These are phyloP conservation scores for Delonix regia DNA, from an alignment of 306 rosid species.

Conservation along the genomic window DNA sequence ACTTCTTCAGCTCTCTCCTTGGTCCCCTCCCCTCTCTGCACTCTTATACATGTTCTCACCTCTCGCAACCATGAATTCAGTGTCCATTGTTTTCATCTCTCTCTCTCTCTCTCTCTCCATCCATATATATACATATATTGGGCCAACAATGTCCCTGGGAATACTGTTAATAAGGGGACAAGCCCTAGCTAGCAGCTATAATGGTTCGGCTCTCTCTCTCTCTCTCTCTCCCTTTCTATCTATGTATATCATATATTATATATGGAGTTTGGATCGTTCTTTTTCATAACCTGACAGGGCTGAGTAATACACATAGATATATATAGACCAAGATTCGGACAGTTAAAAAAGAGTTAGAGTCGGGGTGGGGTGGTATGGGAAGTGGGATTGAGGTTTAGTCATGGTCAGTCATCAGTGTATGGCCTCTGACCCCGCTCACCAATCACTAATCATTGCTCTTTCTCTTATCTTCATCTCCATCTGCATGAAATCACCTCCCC, in stretches of 20 bases:
- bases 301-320: not conserved
- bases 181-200: not conserved
- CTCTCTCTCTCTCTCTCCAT: not conserved
- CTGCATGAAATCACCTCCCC: conserved; percentile 38
- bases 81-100: conserved; percentile 42
- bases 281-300: not conserved
- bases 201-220: too few species aligned
- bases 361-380: conserved; percentile 22
- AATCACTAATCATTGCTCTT: conserved; percentile 51
- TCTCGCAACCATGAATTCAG: conserved; percentile 64
- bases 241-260: too few species aligned
- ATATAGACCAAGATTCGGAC: conserved; percentile 50
- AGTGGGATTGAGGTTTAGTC: conserved; percentile 61
- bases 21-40: conserved; percentile 52
- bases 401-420: conserved; percentile 49
- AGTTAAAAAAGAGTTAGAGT: not conserved
- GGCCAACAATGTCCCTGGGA: not conserved
- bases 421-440: conserved; percentile 51
- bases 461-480: conserved; percentile 43
- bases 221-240: too few species aligned
- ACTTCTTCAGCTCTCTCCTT: conserved; percentile 28
- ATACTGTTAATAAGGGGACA: not conserved
- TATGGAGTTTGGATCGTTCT: not conserved
- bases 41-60: conserved; percentile 39
- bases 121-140: not conserved